Evolutionary conservation across 768 basidiomycete genomes (phyloP), one percentile per base, ranked within the genome.

Genomic region (Cantharellus cinnabarinus): DNA sequence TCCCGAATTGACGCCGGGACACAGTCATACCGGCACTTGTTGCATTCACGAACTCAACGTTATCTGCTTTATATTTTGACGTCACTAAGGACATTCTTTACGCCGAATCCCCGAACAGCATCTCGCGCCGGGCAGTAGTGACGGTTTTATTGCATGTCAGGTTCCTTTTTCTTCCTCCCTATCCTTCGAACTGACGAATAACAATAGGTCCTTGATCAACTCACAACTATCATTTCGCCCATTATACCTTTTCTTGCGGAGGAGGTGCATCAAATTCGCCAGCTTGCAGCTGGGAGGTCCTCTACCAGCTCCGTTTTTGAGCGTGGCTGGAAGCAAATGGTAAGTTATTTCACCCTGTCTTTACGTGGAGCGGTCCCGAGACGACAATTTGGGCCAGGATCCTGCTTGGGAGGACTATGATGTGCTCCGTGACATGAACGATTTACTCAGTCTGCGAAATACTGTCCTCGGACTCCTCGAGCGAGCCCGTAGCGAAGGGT

Each of bases 51-150:
- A 89, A 89, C 65, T 75, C 81, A 60, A 87, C 85, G 0, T 75
- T 97, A 29, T 97, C 94, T 0, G 83, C 89, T 0, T 71, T 94
- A 40, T 98, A 97, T 70, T 88, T 97, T 62, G 90, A 93, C 65
- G 81, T 87, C 55, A 86, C 81, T 41, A 95, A 95, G 68, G 94
- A 98, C 68, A 76, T 77, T 51, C 71, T 99, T 5, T 97, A 99
- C 66, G 86, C 88, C 41, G 76, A 86, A 64, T 66, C 71, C 4
- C 58, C 70, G 2, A 64, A 73, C 29, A 77, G 77, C 60, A 64
- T 68, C 2, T 74, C 79, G 48, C 80, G 94, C 10, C 74, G 78
- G 55, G 77, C 77, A 0, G 75, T 86, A 10, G 68, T 90, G 4
- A 79, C 82, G 3, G 83, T 86, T 2, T 72, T 95, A 7, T 75